Base-by-base conservation (phyloP, 2,329 filamentous ascomycete species). In the Penicillium sp. region DNA sequence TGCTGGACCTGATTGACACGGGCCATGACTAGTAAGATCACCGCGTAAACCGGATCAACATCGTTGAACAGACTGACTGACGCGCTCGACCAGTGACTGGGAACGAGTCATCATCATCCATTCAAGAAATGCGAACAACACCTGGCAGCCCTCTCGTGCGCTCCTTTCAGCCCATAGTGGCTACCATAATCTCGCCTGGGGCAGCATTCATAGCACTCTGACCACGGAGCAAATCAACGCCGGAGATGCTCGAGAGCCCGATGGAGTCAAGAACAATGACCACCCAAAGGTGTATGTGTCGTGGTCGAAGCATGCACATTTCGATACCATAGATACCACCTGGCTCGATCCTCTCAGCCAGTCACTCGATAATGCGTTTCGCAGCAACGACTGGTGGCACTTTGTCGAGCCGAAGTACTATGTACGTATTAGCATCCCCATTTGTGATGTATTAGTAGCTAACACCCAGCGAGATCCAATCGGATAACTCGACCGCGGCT, bases 221-320 rank as follows among this genome's bases (percentile, higher is more conserved):
- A 64, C 61, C 2, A 63, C 61, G 2, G 61, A 62, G 2, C 51
- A 68, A 43, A 51, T 66, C 24, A 55, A 63, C 37, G 63, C 62
- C 1, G 66, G 60, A 6, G 63, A 67, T 17, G 66, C 63, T 0
- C 58, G 54, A 9, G 50, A 57, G 9, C 64, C 64, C 0, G 66
- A 73, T 48, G 71, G 70, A 1, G 61, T 66, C 9, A 47, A 60
- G 43, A 65, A 69, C 45, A 65, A 71, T 22, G 71, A 73, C 49
- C 71, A 73, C 40, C 64, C 72, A 12, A 75, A 74, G 59, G 70
- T 72, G 15, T 73, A 74, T 45, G 64, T 73, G 24, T 63, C 66
- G 1, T 73, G 71, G 71, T 66, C 62, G 47, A 77, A 77, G 47
- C 83, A 84, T 61, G 72, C 76, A 26, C 84, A 82, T 63, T 75